A percentile compares a stretch with the other conserved stretches of the same genome.
These are phyloP conservation scores for Melanomma pulvis-pyrius DNA, from an alignment of 495 filamentous ascomycete species.

Conservation along the genomic window DNA sequence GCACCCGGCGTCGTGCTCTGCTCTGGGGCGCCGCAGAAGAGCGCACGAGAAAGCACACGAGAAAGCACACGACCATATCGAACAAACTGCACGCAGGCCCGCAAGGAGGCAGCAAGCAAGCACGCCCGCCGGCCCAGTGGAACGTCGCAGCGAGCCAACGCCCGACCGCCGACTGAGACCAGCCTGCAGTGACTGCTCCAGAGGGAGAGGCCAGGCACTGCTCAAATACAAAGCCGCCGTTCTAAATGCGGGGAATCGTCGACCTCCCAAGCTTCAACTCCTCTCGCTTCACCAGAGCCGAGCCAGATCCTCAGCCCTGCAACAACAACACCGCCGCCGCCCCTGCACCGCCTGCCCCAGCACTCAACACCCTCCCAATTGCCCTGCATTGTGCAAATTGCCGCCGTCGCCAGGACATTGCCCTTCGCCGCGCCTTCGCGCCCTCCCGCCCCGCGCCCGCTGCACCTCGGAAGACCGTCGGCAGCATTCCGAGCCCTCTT, in stretches of 20 bases:
- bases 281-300: slow-evolving; percentile 37
- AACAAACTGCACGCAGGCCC: background rate
- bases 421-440: background rate
- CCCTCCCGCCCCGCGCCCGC: background rate
- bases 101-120: background rate
- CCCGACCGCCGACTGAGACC: slow-evolving; percentile 13
- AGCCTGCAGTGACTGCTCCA: slow-evolving; percentile 24
- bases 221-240: slow-evolving; percentile 16
- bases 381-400: background rate
- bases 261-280: slow-evolving; percentile 24
- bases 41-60: background rate
- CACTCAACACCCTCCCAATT: slow-evolving; percentile 16
- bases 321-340: slow-evolving; percentile 13
- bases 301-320: slow-evolving; percentile 20
- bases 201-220: too few species aligned
- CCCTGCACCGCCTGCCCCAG: slow-evolving; percentile 14
- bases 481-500: slow-evolving; percentile 20
- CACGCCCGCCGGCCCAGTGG: slow-evolving; percentile 25
- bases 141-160: slow-evolving; percentile 23
- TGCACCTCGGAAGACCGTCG: slow-evolving; percentile 10
- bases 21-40: background rate
- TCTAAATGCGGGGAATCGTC: slow-evolving; percentile 36
- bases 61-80: slow-evolving; percentile 1
- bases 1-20: slow-evolving; percentile 8
- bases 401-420: background rate